Evolutionary conservation across 2,329 filamentous ascomycete species (phyloP), one percentile per base, ranked within the genome.

Genomic region (Neonectria neomacrospora): DNA sequence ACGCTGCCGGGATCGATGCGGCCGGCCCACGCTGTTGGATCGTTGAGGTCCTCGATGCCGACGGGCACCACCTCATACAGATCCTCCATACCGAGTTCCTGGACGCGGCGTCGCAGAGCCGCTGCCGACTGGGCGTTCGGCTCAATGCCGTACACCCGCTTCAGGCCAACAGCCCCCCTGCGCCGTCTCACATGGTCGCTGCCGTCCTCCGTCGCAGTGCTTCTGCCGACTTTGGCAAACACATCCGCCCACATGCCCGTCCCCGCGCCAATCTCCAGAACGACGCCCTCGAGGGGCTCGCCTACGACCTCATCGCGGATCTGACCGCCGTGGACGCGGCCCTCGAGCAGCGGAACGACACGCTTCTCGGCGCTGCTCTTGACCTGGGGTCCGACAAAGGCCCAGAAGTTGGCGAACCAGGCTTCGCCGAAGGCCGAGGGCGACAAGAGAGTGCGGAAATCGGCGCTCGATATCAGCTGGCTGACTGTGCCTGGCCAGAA

Each of bases 401-500:
- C 76, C 89, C 89, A 91, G 77, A 91, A 90, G 42, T 77, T 76
- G 55, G 82, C 82, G 76, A 91, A 91, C 85, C 88, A 90, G 65
- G 77, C 80, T 2, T 80, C 76, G 42, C 76, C 79, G 57, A 88
- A 78, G 22, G 72, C 73, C 2, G 76, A 72, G 1, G 76, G 79
- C 18, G 80, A 82, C 47, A 84, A 53, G 18, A 87, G 76, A 5
- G 79, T 74, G 58, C 63, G 34, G 58, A 77, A 75, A 50, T 81
- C 70, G 48, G 72, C 65, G 9, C 72, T 66, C 30, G 69, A 67
- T 48, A 85, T 14, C 34, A 88, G 78, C 12, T 73, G 65, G 37
- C 77, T 34, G 52, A 90, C 72, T 1, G 88, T 87, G 23, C 69
- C 60, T 1, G 87, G 85, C 16, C 90, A 78, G 74, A 82, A 86